Evolutionary conservation across 805 yeast species (phyloP).

Genomic region (Zygosaccharomyces bisporus): DNA sequence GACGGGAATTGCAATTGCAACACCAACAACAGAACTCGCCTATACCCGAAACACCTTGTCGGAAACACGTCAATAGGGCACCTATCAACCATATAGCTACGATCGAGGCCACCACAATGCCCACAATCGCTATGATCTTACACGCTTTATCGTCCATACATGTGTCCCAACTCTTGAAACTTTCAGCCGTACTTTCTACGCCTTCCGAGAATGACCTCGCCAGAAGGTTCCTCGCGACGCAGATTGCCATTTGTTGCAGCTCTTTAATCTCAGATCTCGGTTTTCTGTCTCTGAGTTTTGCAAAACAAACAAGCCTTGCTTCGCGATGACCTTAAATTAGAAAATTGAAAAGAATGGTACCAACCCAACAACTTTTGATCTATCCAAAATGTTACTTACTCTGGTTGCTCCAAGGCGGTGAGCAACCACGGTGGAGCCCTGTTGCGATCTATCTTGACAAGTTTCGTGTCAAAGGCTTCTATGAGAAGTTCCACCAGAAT

Average conservation of each 20-base stretch:
- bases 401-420: slow-evolving; percentile 21
- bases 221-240: slow-evolving; percentile 11
- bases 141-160: slow-evolving; percentile 78
- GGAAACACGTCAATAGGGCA: slow-evolving; percentile 51
- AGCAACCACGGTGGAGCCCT: slow-evolving; percentile 35
- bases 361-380: background rate
- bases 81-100: slow-evolving; percentile 54
- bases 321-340: slow-evolving; percentile 5
- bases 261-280: slow-evolving; percentile 1
- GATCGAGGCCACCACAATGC: slow-evolving; percentile 56
- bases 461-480: slow-evolving; percentile 46
- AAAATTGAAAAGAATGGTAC: background rate
- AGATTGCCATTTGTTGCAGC: slow-evolving; percentile 10
- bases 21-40: slow-evolving; percentile 52
- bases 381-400: background rate
- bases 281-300: background rate
- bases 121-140: slow-evolving; percentile 72
- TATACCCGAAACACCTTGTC: slow-evolving; percentile 54
- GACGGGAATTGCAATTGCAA: slow-evolving; percentile 33
- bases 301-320: slow-evolving; percentile 4
- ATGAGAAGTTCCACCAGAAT: slow-evolving; percentile 86
- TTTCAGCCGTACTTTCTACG: slow-evolving; percentile 36
- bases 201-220: slow-evolving; percentile 25
- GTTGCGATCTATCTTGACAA: slow-evolving; percentile 30
- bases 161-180: slow-evolving; percentile 67